Base-by-base conservation (phyloP, 1,284 basidiomycete genomes). In the Melampsora occidentalis region DNA sequence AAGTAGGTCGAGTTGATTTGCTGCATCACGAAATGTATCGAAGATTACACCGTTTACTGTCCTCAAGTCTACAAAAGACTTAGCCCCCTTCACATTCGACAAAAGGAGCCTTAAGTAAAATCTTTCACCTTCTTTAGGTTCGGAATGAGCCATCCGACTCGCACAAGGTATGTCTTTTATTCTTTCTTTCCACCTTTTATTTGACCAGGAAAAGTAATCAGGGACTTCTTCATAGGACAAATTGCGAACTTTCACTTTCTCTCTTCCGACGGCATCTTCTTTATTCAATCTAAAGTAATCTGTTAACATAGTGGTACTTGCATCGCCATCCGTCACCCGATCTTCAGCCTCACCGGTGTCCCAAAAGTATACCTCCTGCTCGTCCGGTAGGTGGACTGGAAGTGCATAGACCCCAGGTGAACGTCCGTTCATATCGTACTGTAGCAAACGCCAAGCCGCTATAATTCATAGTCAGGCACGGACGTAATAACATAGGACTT, bases 11-110 rank as follows among this genome's bases (percentile, higher is more conserved):
- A 25, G 25, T 25, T 25, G 25, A 25, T 25, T 25, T 1, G 25
- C 25, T 25, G 25, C 25, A 25, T 25, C 25, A 84, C 83, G 18
- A 82, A 80, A 14, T 84, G 82, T 0, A 86, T 81, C 0, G 86
- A 80, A 0, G 80, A 80, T 0, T 83, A 80, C 0, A 86, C 81
- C 76, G 85, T 85, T 77, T 83, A 86, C 0, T 77, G 77, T 25
- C 1, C 25, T 25, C 1, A 25, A 25, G 25, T 25, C 25, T 25
- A 25, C 25, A 25, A 25, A 25, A 25, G 25, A 25, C 1, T 25
- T 25, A 25, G 25, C 25, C 25, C 25, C 25, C 25, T 25, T 25
- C 25, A 25, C 25, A 25, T 25, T 25, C 25, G 25, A 25, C 25
- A 25, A 25, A 25, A 25, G 25, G 25, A 25, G 25, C 25, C 25